Conservation (phyloP, 177 flowering plant genomes). For the Tripterygium wilfordii region DNA sequence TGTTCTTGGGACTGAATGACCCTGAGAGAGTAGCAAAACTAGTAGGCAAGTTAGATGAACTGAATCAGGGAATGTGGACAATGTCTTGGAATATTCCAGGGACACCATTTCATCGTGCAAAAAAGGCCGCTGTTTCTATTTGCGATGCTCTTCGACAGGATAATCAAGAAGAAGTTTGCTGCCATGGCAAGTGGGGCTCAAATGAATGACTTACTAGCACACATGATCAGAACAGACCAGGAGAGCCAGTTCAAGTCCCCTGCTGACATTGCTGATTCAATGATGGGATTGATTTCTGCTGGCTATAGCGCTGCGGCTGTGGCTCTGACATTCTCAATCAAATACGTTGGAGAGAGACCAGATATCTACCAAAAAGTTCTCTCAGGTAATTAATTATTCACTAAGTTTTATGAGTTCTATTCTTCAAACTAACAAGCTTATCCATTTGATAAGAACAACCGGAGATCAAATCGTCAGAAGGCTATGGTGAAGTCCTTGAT, state of each 20-base stretch:
- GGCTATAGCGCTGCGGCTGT: constrained; percentile 4
- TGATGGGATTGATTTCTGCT: not conserved
- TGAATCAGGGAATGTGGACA: constrained; percentile 21
- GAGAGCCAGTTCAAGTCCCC: not conserved
- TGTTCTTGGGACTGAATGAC: constrained; percentile 22
- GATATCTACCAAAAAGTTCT: not conserved
- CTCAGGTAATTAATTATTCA: not conserved
- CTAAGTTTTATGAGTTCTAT: too few species aligned
- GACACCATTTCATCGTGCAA: constrained; percentile 23
- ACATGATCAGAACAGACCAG: not conserved
- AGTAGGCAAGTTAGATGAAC: constrained; percentile 17
- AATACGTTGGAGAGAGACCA: not conserved
- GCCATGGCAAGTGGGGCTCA: constrained; percentile 11
- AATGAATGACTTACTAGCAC: not conserved
- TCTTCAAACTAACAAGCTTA: too few species aligned
- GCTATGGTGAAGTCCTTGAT: not conserved
- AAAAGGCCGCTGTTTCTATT: constrained; percentile 24
- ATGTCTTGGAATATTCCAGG: constrained; percentile 32
- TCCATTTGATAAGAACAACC: not conserved
- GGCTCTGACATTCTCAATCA: not conserved
- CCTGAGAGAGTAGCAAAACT: constrained; percentile 15
- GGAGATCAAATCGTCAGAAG: not conserved
- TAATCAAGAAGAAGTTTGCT: constrained; percentile 25
- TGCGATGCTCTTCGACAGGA: constrained; percentile 20
- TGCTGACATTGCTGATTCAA: not conserved